Percentiles rank a stretch among this genome's conserved stretches.
Evolutionary conservation across 495 filamentous ascomycete genomes (phyloP).

Genomic region (Podospora australis): DNA sequence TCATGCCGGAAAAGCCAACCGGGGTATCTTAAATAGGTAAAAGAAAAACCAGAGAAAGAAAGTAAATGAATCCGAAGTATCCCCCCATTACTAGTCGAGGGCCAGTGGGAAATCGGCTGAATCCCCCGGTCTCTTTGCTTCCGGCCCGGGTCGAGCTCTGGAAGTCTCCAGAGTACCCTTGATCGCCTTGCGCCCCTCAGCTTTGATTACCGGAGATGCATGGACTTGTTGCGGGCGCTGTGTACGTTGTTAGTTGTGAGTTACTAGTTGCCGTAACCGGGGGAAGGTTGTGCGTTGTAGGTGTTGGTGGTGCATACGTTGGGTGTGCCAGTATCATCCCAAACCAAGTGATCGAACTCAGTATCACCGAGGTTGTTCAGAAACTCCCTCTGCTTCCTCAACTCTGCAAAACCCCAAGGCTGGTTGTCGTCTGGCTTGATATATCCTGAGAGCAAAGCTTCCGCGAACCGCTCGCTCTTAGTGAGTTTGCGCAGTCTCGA

Average conservation of each 20-base stretch:
- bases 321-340: too few relatives aligned
- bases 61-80: background rate
- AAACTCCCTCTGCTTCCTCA: conserved; percentile 6
- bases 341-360: conserved; percentile 11
- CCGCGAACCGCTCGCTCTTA: conserved; percentile 14
- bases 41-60: background rate
- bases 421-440: conserved; percentile 8
- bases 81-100: conserved; percentile 10
- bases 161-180: too few relatives aligned
- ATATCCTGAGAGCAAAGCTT: conserved; percentile 21
- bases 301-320: too few relatives aligned
- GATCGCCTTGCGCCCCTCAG: too few relatives aligned
- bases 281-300: too few relatives aligned
- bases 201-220: too few relatives aligned
- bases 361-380: conserved; percentile 6
- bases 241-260: too few relatives aligned
- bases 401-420: too few relatives aligned
- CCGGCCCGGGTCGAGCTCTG: conserved; percentile 1
- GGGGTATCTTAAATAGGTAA: conserved; percentile 13
- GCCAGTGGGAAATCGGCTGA: conserved; percentile 15
- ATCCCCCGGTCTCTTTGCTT: conserved; percentile 12
- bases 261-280: too few relatives aligned
- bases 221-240: too few relatives aligned
- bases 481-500: background rate
- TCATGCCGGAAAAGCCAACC: background rate